Conservation (phyloP, 2,329 filamentous ascomycete genomes). For the Paecilomyces variotii region DNA sequence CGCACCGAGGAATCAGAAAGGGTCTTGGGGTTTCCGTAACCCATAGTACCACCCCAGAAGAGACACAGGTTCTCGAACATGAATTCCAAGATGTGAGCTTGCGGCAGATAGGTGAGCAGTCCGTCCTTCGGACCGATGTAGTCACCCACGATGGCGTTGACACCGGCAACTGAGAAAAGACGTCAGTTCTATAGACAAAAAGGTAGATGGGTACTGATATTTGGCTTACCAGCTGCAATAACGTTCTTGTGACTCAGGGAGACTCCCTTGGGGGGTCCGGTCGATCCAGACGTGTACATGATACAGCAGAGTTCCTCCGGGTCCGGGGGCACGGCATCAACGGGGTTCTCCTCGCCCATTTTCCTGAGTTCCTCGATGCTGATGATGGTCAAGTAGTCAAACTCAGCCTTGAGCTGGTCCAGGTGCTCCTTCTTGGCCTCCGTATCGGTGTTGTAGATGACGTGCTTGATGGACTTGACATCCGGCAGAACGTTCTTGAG, state of each 20-base stretch:
- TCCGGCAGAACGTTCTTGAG: slow-evolving; percentile 49
- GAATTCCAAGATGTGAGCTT: slow-evolving; percentile 94
- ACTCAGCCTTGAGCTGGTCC: slow-evolving; percentile 46
- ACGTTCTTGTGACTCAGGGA: slow-evolving; percentile 74
- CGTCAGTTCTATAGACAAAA: slow-evolving; percentile 3
- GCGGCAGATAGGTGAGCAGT: slow-evolving; percentile 82
- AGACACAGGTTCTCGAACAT: slow-evolving; percentile 87
- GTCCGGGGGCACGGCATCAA: slow-evolving; percentile 62
- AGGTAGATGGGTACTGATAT: too few species aligned
- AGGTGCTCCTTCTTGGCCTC: slow-evolving; percentile 46
- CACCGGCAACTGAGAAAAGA: slow-evolving; percentile 58
- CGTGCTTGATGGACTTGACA: slow-evolving; percentile 47
- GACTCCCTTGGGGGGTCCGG: slow-evolving; percentile 82
- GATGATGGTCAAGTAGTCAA: slow-evolving; percentile 45
- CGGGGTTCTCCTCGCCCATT: slow-evolving; percentile 56
- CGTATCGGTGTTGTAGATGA: slow-evolving; percentile 52
- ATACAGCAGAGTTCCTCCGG: slow-evolving; percentile 74
- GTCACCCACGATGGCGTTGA: slow-evolving; percentile 67
- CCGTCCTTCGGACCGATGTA: slow-evolving; percentile 70
- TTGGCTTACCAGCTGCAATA: slow-evolving; percentile 61
- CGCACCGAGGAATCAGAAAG: slow-evolving; percentile 77
- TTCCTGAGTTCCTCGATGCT: slow-evolving; percentile 50
- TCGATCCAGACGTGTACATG: slow-evolving; percentile 80
- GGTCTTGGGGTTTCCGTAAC: slow-evolving; percentile 86
- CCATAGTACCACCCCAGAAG: slow-evolving; percentile 83